Evolutionary conservation across 305 asterid genomes (phyloP), one percentile per base, ranked within the genome.

Genomic region (Lippia alba): DNA sequence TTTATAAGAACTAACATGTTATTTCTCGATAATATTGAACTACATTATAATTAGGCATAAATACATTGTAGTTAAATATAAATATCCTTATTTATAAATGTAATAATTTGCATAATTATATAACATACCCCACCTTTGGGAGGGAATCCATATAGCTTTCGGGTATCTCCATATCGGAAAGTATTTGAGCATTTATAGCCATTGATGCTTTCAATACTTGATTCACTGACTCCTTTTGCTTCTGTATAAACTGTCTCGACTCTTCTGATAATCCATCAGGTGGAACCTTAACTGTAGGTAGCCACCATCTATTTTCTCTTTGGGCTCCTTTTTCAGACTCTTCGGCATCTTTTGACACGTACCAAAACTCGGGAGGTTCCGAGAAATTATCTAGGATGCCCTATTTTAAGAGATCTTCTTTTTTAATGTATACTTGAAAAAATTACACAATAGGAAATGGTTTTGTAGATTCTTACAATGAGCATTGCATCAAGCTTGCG

Each of bases 131-230:
- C 12, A 90, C 98, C 98, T 88, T 92, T 1, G 98, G 98, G 10
- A 92, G 94, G 45, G 94, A 80, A 63, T 92, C 98, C 41, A 90
- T 89, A 81, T 92, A 92, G 88, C 76, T 84, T 32, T 92, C 98
- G 0, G 97, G 98, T 71, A 90, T 81, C 75, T 88, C 96, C 96
- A 92, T 92, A 68, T 92, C 98, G 44, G 89, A 51, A 12, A 92
- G 86, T 59, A 84, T 76, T 76, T 92, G 96, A 78, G 98, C 96
- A 61, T 92, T 92, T 34, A 88, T 92, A 7, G 90, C 96, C 97
- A 92, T 88, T 58, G 97, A 90, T 56, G 96, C 96, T 78, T 89
- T 92, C 61, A 84, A 77, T 1, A 92, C 98, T 83, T 92, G 98
- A 61, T 80, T 82, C 2, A 91, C 96, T 8, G 85, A 70, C 67